Evolutionary conservation across 441 rosid genomes (phyloP), one percentile per base, ranked within the genome.

Genomic region (Gossypium lobatum): DNA sequence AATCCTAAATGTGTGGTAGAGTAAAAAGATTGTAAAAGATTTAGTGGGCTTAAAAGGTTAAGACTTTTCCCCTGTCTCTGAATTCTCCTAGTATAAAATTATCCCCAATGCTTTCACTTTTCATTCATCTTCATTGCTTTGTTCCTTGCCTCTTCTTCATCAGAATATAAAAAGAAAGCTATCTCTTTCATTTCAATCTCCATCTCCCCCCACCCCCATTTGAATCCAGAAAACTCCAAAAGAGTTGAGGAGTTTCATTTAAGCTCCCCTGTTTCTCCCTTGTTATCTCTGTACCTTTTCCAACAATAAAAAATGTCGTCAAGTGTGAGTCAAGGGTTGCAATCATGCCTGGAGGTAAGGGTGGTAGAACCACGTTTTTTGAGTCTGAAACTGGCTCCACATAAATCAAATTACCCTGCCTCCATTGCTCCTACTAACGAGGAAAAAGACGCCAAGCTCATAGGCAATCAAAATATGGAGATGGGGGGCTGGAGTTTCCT

Each of bases 401-500:
- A 77, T 3, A 70, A 77, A 4, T 60, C 81, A 52, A 70, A 31
- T 60, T 57, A 42, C 31, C 57, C 61, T 31, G 52, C 11, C n/a
- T 52, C 74, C 63, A 28, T 77, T 34, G 23, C 58, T 63, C n/a
- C 42, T 6, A 46, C 48, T 16, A 1, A 25, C 1, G 55, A 73
- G 16, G 77, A 23, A 55, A 59, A 37, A 63, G 62, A n/a, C 57
- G n/a, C 7, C 63, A 18, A 78, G 73, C 1, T 46, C 6, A 59
- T 66, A 55, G 67, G 28, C 75, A 58, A 68, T 45, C 53, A 58
- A 18, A 74, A 17, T 55, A 23, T 31, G 46, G 77, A 87, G 66
- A 59, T 28, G 63, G 62, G 79, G 31, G 86, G 87, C 48, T 78
- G 85, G 83, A 85, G 88, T 79, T 84, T 84, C 87, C 78, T 86